Evolutionary conservation across 1,139 yeast genomes (phyloP), one percentile per base, ranked within the genome.

Genomic region (Zygosaccharomyces sapae): DNA sequence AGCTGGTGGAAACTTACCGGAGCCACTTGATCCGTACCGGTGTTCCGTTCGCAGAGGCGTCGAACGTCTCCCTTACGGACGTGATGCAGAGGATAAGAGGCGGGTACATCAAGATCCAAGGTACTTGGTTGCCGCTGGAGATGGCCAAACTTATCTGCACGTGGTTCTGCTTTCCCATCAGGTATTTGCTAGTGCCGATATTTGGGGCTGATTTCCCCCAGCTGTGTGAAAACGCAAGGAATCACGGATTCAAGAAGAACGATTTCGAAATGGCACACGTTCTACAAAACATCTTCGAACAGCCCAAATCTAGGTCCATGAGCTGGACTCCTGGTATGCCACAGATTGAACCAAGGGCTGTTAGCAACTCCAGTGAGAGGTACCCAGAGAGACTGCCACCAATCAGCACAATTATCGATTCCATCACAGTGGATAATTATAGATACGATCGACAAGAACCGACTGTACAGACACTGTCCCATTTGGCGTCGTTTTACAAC

Each of bases 41-140:
- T 61, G 13, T 63, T 52, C 37, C 46, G 9, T 40, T 46, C 16
- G 20, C 38, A 7, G 44, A 51, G 12, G 34, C 53, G 9, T 45
- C 49, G 22, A 34, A 44, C 16, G 44, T 48, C 20, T 43, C 47
- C 9, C 45, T 52, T 16, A 29, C 54, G 19, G 71, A 70, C 27
- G 77, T 77, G 37, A 79, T 88, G 47, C 79, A 81, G 56, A 75
- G 96, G 43, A 88, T 89, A 18, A 72, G 97, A 47, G 97, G 97
- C 39, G 97, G 97, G 2, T 87, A 82, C 59, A 75, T 90, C 56
- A 89, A 88, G 71, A 87, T 90, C 57, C 97, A 90, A 69, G 97
- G 97, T 1, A 88, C 96, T 4, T 90, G 97, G 97, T 70, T 89
- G 37, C 95, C 96, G 1, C 84, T 70, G 62, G 76, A 76, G 12